Evolutionary conservation across 306 rosid genomes (phyloP).

Genomic region (Luffa aegyptiaca): DNA sequence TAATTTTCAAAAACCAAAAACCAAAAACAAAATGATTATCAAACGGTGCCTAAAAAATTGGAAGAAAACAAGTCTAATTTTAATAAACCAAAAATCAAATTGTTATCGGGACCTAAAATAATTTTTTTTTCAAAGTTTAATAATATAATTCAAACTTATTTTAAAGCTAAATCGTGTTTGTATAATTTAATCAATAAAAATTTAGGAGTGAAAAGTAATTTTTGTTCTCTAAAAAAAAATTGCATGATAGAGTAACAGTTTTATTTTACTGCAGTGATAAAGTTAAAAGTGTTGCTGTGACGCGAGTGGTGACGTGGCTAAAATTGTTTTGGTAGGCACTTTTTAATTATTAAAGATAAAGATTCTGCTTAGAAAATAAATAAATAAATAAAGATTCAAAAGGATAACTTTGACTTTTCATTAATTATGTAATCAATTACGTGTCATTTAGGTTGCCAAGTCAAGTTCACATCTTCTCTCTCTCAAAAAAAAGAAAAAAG

Average conservation of each 20-base stretch:
- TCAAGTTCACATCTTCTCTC: not conserved
- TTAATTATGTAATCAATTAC: not conserved
- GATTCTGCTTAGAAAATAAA: not conserved
- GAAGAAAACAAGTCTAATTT: too few relatives aligned
- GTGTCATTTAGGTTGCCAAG: not conserved
- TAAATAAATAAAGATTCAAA: not conserved
- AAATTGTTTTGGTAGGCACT: not conserved
- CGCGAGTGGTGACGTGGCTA: not conserved
- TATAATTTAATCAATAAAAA: too few relatives aligned
- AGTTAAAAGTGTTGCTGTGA: not conserved
- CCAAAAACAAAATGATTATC: too few relatives aligned
- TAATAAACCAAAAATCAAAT: too few relatives aligned
- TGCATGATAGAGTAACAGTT: not conserved
- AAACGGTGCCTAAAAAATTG: too few relatives aligned
- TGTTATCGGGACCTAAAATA: too few relatives aligned
- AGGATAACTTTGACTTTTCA: not conserved
- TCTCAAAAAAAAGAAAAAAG: too few relatives aligned
- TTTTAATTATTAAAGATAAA: not conserved
- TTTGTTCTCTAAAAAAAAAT: not conserved
- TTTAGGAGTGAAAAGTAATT: too few relatives aligned
- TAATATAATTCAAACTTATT: too few relatives aligned
- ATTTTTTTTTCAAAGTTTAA: too few relatives aligned
- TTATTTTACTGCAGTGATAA: not conserved
- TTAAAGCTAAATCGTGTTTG: too few relatives aligned
- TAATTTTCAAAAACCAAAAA: too few relatives aligned